Evolutionary conservation across 2,329 filamentous ascomycete genomes (phyloP), one percentile per base, ranked within the genome.

Genomic region (Rhinocladiella mackenziei): DNA sequence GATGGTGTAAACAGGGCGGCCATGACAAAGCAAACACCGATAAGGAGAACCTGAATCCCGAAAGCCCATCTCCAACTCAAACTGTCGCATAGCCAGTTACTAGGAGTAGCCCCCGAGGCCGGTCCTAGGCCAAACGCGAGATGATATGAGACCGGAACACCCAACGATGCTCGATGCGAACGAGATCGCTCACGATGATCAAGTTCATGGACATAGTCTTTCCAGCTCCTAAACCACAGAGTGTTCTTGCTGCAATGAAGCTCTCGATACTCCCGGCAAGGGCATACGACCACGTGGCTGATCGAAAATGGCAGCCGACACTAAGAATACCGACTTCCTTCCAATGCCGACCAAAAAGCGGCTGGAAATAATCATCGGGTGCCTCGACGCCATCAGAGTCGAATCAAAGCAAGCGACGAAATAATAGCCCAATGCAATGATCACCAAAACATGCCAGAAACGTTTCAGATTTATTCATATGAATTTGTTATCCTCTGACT

Each of bases 41-140:
- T 49, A 4, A 88, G 60, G 2, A 86, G 86, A 0, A 77, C 76
- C 60, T 91, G 86, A 1, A 73, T 72, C 6, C 86, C 63, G 59
- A 91, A 91, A 0, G 84, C 76, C 80, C 83, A 88, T 54, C 84
- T 71, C 84, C 85, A 89, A 26, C 84, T 83, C 38, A 89, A 73
- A 4, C 73, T 77, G 61, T 89, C 84, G 0, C 83, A 78, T 14
- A 88, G 62, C 6, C 86, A 62, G 3, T 86, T 85, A 13, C 76
- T 86, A 0, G 89, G 54, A 0, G 85, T 83, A 3, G 81, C 84
- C 2, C 86, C 86, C 4, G 74, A 71, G 4, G 79, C 77, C 3
- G 83, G 76, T n/a, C 84, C 86, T 13, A 72, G 65, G 0, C 83
- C 82, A 56, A 76, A 88, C 36, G 88, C 73, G 50, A 89, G 61